These are phyloP conservation scores for Leccinum subrobustum DNA, from an alignment of 1,284 basidiomycete species.

Conservation along the genomic window DNA sequence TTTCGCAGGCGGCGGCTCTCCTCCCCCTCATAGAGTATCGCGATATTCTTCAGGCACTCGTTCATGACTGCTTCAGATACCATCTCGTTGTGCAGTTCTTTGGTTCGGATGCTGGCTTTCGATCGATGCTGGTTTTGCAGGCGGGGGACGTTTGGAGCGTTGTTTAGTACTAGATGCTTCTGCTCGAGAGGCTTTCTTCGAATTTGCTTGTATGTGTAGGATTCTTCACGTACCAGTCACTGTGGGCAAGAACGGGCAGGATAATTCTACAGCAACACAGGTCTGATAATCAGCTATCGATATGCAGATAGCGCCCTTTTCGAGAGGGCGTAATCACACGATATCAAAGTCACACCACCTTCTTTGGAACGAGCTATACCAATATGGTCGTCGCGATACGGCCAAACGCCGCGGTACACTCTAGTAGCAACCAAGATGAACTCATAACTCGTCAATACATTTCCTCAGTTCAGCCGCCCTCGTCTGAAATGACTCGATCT, in stretches of 20 bases:
- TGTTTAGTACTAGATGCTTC: neutral
- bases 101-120: neutral
- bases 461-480: slow-evolving; percentile 56
- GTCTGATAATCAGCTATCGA: too few relatives aligned
- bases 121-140: neutral
- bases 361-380: too few relatives aligned
- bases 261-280: too few relatives aligned
- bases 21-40: too few relatives aligned
- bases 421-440: neutral
- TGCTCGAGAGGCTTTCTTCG: neutral
- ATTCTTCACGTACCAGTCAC: too few relatives aligned
- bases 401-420: neutral
- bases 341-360: too few relatives aligned
- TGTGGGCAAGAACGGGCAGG: too few relatives aligned
- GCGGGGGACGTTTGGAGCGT: slow-evolving; percentile 5
- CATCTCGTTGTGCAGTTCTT: slow-evolving; percentile 36
- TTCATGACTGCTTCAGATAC: neutral
- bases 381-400: neutral
- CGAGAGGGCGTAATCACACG: too few relatives aligned
- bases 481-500: slow-evolving; percentile 56
- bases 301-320: too few relatives aligned
- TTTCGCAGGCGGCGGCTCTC: neutral
- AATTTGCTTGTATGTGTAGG: neutral
- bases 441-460: slow-evolving; percentile 42
- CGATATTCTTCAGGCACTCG: too few relatives aligned